These are phyloP conservation scores for Senna tora DNA, from an alignment of 306 rosid genomes.

Conservation along the genomic window DNA sequence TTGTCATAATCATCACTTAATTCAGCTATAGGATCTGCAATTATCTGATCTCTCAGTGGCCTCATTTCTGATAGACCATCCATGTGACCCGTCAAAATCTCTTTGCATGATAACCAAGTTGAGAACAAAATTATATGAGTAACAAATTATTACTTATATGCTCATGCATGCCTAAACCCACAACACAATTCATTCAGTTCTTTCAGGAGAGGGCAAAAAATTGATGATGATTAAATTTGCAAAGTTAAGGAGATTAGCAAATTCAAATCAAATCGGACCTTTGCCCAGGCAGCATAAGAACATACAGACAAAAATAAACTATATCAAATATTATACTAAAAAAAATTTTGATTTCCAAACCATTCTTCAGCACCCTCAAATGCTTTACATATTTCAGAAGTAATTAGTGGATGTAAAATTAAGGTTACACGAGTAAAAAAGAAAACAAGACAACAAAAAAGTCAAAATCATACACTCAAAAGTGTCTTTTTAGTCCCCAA, in stretches of 20 bases:
- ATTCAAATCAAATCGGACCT: constrained; percentile 12
- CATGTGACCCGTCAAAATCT: constrained; percentile 72
- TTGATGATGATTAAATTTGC: constrained; percentile 5
- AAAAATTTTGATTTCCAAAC: constrained; percentile 28
- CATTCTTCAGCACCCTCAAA: constrained; percentile 22
- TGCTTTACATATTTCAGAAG: background rate
- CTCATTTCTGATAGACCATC: constrained; percentile 60
- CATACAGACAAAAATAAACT: background rate
- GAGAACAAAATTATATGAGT: constrained; percentile 29
- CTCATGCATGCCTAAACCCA: background rate
- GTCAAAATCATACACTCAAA: background rate
- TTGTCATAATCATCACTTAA: constrained; percentile 51
- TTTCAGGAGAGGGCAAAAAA: background rate
- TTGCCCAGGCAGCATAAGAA: constrained; percentile 19
- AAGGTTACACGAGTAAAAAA: background rate
- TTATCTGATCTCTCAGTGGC: constrained; percentile 54
- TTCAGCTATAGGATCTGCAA: constrained; percentile 55
- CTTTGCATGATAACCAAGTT: constrained; percentile 49
- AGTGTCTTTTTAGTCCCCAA: no score
- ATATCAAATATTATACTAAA: background rate
- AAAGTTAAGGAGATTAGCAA: constrained; percentile 16
- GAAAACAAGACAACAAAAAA: constrained; percentile 6
- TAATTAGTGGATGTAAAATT: background rate
- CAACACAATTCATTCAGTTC: background rate
- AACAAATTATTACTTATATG: constrained; percentile 20